These are phyloP conservation scores for Mucor plumbeus DNA, from an alignment of 371 early-diverging fungal species.

Conservation along the genomic window DNA sequence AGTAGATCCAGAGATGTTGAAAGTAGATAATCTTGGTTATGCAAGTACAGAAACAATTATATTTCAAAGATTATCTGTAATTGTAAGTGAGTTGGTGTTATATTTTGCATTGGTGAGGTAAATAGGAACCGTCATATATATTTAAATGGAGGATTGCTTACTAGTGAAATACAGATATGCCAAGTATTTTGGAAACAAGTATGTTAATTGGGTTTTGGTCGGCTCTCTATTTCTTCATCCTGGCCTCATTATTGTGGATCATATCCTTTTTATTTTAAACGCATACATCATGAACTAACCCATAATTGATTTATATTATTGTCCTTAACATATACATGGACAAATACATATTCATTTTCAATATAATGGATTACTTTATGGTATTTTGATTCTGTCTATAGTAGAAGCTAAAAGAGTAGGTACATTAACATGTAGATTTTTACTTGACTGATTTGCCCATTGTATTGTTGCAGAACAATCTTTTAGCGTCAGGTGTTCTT, in stretches of 20 bases:
- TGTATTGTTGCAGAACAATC: conserved; percentile 49
- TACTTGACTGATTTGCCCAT: not conserved
- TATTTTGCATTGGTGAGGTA: conserved; percentile 73
- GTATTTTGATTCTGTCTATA: conserved; percentile 84
- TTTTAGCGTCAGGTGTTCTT: conserved; percentile 73
- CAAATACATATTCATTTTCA: conserved; percentile 86
- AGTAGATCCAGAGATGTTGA: conserved; percentile 80
- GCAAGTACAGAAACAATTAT: conserved; percentile 69
- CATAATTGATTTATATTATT: not conserved
- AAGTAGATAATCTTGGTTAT: conserved; percentile 74
- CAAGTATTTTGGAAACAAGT: conserved; percentile 42
- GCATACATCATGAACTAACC: not conserved
- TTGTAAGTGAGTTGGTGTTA: conserved; percentile 80
- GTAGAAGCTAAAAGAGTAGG: conserved; percentile 74
- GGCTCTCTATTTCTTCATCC: conserved; percentile 81
- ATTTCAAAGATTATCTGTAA: conserved; percentile 87
- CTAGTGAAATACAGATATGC: conserved; percentile 36
- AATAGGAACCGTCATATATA: not conserved
- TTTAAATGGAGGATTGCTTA: not conserved
- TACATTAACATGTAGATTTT: not conserved
- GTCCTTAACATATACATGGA: conserved; percentile 26
- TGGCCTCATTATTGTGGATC: conserved; percentile 85
- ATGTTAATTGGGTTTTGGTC: conserved; percentile 50
- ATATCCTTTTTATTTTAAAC: conserved; percentile 75
- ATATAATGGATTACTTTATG: conserved; percentile 95